phyloP scores from a whole-genome alignment of 2,329 filamentous ascomycete species.

The Metarhizium album region DNA sequence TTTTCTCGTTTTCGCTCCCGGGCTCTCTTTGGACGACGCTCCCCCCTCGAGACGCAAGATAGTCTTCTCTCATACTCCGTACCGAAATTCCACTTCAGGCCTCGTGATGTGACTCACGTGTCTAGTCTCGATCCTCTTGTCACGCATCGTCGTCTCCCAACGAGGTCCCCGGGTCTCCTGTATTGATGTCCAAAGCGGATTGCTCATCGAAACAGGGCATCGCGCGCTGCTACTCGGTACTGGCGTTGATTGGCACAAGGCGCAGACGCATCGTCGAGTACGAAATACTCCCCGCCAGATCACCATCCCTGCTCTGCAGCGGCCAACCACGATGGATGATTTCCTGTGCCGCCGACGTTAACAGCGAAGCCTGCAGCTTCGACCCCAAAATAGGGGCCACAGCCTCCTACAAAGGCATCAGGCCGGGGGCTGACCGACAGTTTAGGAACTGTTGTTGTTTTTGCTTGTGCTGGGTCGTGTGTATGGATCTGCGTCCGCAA shows the following conservation, averaged over 20 bases:
- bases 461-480: neutral
- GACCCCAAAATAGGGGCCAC: neutral
- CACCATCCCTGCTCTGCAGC: constrained; percentile 1
- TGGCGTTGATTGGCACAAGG: constrained; percentile 10
- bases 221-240: constrained; percentile 1
- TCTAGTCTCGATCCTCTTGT: neutral
- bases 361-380: neutral
- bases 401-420: neutral
- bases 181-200: constrained; percentile 16
- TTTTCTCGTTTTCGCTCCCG: neutral
- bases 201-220: constrained; percentile 10
- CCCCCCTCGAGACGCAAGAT: neutral
- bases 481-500: neutral
- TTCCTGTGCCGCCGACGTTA: neutral
- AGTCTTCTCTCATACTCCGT: neutral
- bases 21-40: neutral
- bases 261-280: constrained; percentile 6
- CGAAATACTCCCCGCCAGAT: neutral
- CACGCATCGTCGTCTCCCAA: constrained; percentile 13
- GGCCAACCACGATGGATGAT: neutral
- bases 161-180: constrained; percentile 9
- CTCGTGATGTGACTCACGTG: constrained; percentile 8
- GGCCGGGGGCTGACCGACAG: constrained; percentile 8
- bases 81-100: too few relatives aligned
- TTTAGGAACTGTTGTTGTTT: neutral